Percentiles rank a stretch among this genome's conserved stretches.
Conservation (phyloP, 139 green algal species). For the Tetraselmis chui region DNA sequence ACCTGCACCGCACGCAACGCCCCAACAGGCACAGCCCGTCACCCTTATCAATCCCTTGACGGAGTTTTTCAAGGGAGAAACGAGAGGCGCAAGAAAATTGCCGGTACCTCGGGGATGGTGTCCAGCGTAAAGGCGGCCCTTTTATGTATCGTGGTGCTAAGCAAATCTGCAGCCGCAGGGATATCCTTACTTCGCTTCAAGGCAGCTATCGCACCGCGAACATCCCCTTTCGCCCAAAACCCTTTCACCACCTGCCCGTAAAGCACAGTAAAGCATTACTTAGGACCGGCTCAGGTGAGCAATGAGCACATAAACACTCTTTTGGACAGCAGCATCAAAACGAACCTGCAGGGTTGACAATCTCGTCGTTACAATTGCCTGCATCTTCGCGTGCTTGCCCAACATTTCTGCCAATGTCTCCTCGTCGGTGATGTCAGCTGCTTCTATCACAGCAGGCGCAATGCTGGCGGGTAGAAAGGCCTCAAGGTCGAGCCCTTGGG, state of each 20-base stretch:
- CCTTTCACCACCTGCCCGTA: conserved; percentile 22
- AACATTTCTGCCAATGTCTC: conserved; percentile 14
- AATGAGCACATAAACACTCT: too few species aligned
- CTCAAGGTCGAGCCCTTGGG: conserved; percentile 3
- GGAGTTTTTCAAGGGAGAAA: too few species aligned
- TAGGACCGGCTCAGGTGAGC: too few species aligned
- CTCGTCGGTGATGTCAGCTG: conserved; percentile 4
- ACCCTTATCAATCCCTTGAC: too few species aligned
- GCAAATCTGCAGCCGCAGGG: conserved; percentile 19
- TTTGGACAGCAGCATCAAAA: too few species aligned
- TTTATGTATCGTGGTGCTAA: conserved; percentile 6
- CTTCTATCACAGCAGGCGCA: background rate
- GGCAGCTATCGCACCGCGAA: conserved; percentile 18
- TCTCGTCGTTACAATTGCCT: conserved; percentile 1
- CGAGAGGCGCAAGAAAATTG: background rate
- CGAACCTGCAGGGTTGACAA: background rate
- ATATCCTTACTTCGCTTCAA: conserved; percentile 17
- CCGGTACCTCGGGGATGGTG: conserved; percentile 11
- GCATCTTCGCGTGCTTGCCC: conserved; percentile 1
- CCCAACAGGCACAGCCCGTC: background rate
- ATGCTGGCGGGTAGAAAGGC: background rate
- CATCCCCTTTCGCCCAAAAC: conserved; percentile 26
- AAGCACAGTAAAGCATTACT: too few species aligned
- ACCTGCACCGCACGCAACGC: background rate
- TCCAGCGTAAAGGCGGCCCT: conserved; percentile 24